Percentiles rank a stretch among this genome's conserved stretches.
Conservation (phyloP, 345 rosid genomes). For the Reutealis trisperma region DNA sequence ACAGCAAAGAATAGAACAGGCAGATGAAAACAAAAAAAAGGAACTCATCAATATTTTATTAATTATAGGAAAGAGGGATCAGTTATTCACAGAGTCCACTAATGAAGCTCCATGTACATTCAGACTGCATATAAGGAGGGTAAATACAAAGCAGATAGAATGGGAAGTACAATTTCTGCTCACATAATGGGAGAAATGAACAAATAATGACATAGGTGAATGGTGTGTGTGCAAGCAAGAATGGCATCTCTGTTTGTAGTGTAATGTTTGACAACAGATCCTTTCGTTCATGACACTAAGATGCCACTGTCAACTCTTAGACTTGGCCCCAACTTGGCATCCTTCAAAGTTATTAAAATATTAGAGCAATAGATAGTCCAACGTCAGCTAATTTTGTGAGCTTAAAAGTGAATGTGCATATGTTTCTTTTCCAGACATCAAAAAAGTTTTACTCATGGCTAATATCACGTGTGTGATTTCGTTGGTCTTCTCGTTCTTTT, state of each 20-base stretch:
- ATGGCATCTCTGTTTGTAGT: constrained; percentile 14
- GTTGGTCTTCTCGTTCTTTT: too few relatives aligned
- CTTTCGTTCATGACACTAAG: background rate
- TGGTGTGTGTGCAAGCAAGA: background rate
- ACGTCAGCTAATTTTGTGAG: background rate
- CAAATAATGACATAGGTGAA: background rate
- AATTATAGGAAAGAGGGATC: background rate
- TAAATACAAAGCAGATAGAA: background rate
- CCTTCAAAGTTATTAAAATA: background rate
- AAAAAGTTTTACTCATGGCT: background rate
- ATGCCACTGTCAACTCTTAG: background rate
- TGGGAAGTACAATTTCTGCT: background rate
- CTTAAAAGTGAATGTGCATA: background rate
- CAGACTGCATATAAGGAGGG: background rate
- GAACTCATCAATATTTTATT: background rate
- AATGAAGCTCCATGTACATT: background rate
- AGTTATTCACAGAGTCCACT: background rate
- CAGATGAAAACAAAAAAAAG: background rate
- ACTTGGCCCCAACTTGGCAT: background rate
- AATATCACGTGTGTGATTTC: too few relatives aligned
- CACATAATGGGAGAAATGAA: background rate
- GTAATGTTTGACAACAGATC: background rate
- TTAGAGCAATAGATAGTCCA: background rate
- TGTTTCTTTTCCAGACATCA: background rate
- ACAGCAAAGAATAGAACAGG: background rate